Evolutionary conservation across 306 rosid species (phyloP).

Genomic region (Canavalia gladiata): DNA sequence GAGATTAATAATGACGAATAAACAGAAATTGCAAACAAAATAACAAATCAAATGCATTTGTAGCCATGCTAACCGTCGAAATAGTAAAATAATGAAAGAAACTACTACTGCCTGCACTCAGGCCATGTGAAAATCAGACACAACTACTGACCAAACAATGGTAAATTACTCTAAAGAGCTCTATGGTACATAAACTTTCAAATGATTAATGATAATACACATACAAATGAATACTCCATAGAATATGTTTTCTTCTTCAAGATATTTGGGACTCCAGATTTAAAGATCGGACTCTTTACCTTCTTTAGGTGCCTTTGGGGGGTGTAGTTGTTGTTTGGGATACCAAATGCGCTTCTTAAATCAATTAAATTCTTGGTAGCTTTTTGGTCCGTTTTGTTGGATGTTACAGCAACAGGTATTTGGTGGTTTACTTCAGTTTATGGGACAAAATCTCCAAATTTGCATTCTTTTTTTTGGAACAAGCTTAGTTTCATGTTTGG

Average conservation of each 20-base stretch:
- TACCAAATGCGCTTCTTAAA: no score
- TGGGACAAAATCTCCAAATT: no score
- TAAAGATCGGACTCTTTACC: no score
- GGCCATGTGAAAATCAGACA: neutral
- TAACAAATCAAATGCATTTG: slow-evolving; percentile 34
- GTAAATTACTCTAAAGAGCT: slow-evolving; percentile 3
- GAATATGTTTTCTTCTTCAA: neutral
- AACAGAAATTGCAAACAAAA: slow-evolving; percentile 34
- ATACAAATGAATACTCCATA: neutral
- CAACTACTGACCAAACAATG: slow-evolving; percentile 6
- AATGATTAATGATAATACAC: neutral
- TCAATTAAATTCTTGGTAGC: no score
- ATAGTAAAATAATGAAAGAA: neutral
- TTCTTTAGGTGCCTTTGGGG: no score
- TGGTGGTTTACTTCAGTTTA: no score
- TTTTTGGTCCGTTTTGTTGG: no score
- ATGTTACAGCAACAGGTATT: no score
- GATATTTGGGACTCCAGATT: no score
- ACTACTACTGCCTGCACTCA: neutral
- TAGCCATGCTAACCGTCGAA: slow-evolving; percentile 24
- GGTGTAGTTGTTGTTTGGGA: no score
- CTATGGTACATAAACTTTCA: neutral
- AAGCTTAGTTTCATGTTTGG: no score
- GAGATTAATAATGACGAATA: slow-evolving; percentile 33
- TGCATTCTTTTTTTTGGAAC: no score